A percentile compares a stretch with the other conserved stretches of the same genome.
Conservation (phyloP, 2,329 filamentous ascomycete genomes). For the Fusarium miscanthi region DNA sequence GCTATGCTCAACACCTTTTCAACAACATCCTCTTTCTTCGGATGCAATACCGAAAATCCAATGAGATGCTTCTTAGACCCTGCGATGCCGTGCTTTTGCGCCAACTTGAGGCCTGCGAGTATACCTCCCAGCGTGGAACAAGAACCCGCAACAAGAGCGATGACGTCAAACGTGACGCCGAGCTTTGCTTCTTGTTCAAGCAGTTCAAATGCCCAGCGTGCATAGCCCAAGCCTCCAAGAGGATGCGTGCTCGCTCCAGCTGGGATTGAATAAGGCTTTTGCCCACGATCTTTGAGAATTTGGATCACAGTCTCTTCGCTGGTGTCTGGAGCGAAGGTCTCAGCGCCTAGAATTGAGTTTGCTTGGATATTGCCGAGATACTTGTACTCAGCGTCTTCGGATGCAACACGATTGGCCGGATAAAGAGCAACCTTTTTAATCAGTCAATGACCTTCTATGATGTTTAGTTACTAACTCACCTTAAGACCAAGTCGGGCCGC, state of each 20-base stretch:
- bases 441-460: background rate
- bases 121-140: conserved; percentile 27
- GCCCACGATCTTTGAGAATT: conserved; percentile 3
- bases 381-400: conserved; percentile 11
- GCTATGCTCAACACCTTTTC: conserved; percentile 20
- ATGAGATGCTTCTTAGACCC: conserved; percentile 11
- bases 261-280: conserved; percentile 22
- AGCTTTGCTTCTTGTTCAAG: conserved; percentile 20
- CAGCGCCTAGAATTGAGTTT: conserved; percentile 21
- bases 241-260: conserved; percentile 23
- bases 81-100: background rate
- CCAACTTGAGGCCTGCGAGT: conserved; percentile 23
- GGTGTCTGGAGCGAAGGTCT: conserved; percentile 19
- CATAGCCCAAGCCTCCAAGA: conserved; percentile 21
- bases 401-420: conserved; percentile 9
- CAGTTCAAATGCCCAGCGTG: conserved; percentile 29
- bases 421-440: conserved; percentile 20
- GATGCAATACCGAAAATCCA: conserved; percentile 14
- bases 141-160: conserved; percentile 20
- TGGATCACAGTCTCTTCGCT: conserved; percentile 1
- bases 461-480: background rate
- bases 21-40: background rate
- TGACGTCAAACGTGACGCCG: conserved; percentile 9
- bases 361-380: conserved; percentile 26
- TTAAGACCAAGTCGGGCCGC: conserved; percentile 24